phyloP scores from a whole-genome alignment of 805 yeast species.

The Wickerhamiella occidentalis region DNA sequence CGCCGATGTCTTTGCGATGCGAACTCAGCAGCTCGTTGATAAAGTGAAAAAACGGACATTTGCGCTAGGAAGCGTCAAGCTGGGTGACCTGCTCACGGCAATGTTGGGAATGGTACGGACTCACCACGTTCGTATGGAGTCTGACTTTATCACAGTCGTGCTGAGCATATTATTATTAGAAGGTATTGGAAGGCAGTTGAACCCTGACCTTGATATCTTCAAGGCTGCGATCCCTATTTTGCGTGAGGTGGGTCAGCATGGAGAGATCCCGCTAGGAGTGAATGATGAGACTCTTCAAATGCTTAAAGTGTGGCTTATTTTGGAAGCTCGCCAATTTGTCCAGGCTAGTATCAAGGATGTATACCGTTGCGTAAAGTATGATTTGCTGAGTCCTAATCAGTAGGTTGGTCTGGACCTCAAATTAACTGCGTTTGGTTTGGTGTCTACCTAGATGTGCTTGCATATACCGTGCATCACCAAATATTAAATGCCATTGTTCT shows the following conservation, averaged over 20 bases:
- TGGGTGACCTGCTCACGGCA: constrained; percentile 79
- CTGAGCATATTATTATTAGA: constrained; percentile 83
- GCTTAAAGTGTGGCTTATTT: constrained; percentile 82
- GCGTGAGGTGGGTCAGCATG: constrained; percentile 50
- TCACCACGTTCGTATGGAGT: constrained; percentile 96
- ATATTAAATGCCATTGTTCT: too few species aligned
- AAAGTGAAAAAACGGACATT: constrained; percentile 79
- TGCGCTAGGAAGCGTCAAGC: constrained; percentile 79
- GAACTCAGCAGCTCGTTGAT: constrained; percentile 72
- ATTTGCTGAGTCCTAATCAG: constrained; percentile 53
- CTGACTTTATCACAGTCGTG: constrained; percentile 91
- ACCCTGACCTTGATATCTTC: constrained; percentile 85
- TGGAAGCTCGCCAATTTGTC: constrained; percentile 80
- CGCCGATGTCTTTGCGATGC: constrained; percentile 72
- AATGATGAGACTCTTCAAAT: constrained; percentile 49
- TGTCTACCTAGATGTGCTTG: too few species aligned
- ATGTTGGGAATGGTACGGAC: constrained; percentile 82
- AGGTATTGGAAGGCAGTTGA: constrained; percentile 90
- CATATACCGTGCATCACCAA: too few species aligned
- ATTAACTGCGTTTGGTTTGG: too few species aligned
- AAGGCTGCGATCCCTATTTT: constrained; percentile 84
- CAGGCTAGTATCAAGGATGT: constrained; percentile 67
- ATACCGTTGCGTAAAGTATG: constrained; percentile 46
- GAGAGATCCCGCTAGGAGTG: constrained; percentile 3
- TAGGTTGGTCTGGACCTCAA: too few species aligned